These are phyloP conservation scores for Takakia lepidozioides DNA, from an alignment of 225 moss, liverwort and hornwort genomes.

Conservation along the genomic window DNA sequence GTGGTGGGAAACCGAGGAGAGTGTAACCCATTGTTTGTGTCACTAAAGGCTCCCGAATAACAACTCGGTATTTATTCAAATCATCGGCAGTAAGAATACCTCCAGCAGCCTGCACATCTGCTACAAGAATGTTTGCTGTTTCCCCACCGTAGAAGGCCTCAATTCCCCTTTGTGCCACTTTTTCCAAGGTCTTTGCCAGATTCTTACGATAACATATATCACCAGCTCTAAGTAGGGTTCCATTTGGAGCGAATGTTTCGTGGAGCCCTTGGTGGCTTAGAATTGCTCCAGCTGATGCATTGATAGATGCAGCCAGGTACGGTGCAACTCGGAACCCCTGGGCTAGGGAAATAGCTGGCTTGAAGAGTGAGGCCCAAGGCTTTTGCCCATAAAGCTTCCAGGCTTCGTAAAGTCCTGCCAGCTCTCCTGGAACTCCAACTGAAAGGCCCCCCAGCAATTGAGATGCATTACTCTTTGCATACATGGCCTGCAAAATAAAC, in stretches of 20 bases:
- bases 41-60: slow-evolving; percentile 30
- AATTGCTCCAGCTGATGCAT: background rate
- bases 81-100: slow-evolving; percentile 58
- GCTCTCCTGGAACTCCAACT: slow-evolving; percentile 60
- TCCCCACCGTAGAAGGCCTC: slow-evolving; percentile 47
- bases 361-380: slow-evolving; percentile 43
- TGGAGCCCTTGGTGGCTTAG: slow-evolving; percentile 38
- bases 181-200: slow-evolving; percentile 39
- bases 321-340: slow-evolving; percentile 34
- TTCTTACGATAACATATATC: slow-evolving; percentile 43
- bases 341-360: slow-evolving; percentile 53
- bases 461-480: slow-evolving; percentile 18
- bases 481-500: slow-evolving; percentile 84
- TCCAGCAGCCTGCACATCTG: slow-evolving; percentile 51
- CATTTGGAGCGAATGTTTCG: slow-evolving; percentile 49
- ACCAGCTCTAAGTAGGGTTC: slow-evolving; percentile 31
- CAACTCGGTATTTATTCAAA: slow-evolving; percentile 43
- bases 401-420: slow-evolving; percentile 57
- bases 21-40: slow-evolving; percentile 57
- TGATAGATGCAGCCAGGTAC: slow-evolving; percentile 35
- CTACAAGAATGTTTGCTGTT: slow-evolving; percentile 40
- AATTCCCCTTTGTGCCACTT: slow-evolving; percentile 38
- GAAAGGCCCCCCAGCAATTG: slow-evolving; percentile 52
- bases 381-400: slow-evolving; percentile 58
- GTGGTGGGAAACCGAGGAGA: slow-evolving; percentile 67